Percentiles rank a stretch among this genome's conserved stretches.
phyloP scores from a whole-genome alignment of 345 rosid genomes.

The Sonneratia caseolaris region DNA sequence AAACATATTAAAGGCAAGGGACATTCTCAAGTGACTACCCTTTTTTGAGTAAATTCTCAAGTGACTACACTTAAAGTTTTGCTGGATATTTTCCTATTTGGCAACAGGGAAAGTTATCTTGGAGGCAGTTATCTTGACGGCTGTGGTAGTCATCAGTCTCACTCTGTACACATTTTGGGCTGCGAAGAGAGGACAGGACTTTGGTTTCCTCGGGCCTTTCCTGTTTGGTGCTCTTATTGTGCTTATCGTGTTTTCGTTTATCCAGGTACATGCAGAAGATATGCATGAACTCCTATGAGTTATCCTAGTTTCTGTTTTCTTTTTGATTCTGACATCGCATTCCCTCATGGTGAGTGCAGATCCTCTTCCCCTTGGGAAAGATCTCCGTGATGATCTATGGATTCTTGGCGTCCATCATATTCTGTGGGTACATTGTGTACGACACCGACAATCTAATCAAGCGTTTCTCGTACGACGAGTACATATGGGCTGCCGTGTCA shows the following conservation, averaged over 20 bases:
- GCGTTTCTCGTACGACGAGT: slow-evolving; percentile 47
- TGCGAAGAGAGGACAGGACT: slow-evolving; percentile 48
- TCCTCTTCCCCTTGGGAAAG: slow-evolving; percentile 35
- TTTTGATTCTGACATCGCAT: not conserved
- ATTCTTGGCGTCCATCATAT: slow-evolving; percentile 27
- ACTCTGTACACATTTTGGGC: slow-evolving; percentile 78
- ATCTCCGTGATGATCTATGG: slow-evolving; percentile 36
- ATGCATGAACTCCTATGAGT: not conserved
- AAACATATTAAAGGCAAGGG: too few relatives aligned
- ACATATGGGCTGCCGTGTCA: slow-evolving; percentile 56
- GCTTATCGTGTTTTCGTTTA: slow-evolving; percentile 32
- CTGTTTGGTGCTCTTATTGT: slow-evolving; percentile 39
- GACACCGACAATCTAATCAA: slow-evolving; percentile 56
- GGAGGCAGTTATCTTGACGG: slow-evolving; percentile 49
- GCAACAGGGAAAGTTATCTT: slow-evolving; percentile 43
- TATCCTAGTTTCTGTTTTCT: not conserved
- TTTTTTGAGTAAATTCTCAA: too few relatives aligned
- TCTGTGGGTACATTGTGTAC: slow-evolving; percentile 25
- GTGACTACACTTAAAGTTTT: slow-evolving; percentile 36
- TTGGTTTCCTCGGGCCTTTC: slow-evolving; percentile 61
- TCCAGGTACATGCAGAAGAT: slow-evolving; percentile 28
- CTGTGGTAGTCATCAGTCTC: slow-evolving; percentile 39
- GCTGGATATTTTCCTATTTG: slow-evolving; percentile 19
- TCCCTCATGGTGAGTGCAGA: slow-evolving; percentile 11
- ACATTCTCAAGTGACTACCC: too few relatives aligned